phyloP scores from a whole-genome alignment of 2,329 filamentous ascomycete species.

The Claviceps fusiformis region DNA sequence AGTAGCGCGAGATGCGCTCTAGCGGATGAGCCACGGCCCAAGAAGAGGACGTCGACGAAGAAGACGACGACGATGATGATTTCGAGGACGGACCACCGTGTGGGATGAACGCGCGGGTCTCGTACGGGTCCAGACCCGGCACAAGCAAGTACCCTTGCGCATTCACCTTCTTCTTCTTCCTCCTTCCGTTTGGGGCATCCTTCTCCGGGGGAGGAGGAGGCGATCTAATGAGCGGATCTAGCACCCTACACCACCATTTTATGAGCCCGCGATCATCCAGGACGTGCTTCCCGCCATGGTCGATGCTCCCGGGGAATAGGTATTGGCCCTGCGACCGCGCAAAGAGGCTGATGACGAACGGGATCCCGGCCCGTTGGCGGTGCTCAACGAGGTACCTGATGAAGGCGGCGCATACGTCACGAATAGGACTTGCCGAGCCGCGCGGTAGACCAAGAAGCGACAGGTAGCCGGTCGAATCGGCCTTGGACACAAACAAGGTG shows the following conservation, averaged over 20 bases:
- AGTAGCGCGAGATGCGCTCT: constrained; percentile 47
- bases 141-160: constrained; percentile 62
- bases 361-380: constrained; percentile 48
- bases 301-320: constrained; percentile 80
- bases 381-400: constrained; percentile 59
- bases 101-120: constrained; percentile 70
- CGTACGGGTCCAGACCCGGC: constrained; percentile 71
- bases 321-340: constrained; percentile 88
- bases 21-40: constrained; percentile 65
- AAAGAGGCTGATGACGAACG: constrained; percentile 75
- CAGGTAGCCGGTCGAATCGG: constrained; percentile 87
- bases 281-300: constrained; percentile 78
- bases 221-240: constrained; percentile 58
- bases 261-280: constrained; percentile 81
- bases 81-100: constrained; percentile 27
- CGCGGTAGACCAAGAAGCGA: constrained; percentile 49
- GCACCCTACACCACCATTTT: constrained; percentile 86
- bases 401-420: constrained; percentile 61
- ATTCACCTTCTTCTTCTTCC: constrained; percentile 27
- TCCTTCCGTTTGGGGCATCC: constrained; percentile 12
- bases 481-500: constrained; percentile 90
- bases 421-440: constrained; percentile 57
- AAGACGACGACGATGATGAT: no score
- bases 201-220: constrained; percentile 27
- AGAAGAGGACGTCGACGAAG: constrained; percentile 11